Base-by-base conservation (phyloP, 257 asterid genomes). In the Euphrasia confusa region DNA sequence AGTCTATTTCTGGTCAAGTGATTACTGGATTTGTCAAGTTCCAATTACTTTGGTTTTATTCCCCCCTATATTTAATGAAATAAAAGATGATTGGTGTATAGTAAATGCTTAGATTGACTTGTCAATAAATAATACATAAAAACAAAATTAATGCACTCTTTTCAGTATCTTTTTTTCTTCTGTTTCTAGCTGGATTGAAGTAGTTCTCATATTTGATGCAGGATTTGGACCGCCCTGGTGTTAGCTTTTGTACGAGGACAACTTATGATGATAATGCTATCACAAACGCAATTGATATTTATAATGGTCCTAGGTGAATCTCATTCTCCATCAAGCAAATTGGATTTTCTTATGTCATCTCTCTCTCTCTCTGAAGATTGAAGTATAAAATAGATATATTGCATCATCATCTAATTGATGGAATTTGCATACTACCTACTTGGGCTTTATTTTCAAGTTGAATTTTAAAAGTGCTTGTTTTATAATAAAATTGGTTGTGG, bases 181-280 rank as follows among this genome's bases (percentile, higher is more conserved):
- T 60, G 50, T 56, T 56, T 45, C 14, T 68, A 40, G 65, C 63
- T 74, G 35, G 14, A 58, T 15, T 67, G 55, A 55, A 60, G 5
- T 61, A 40, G 53, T 63, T 14, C 55, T 49, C 58, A 28, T 58
- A 28, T 58, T 66, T 75, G 48, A 44, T 74, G 78, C 79, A 84
- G 91, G 71, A 79, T 77, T 75, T 84, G 14, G 81, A 84, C 73
- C 78, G 79, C 15, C 85, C 85, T 37, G 91, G 91, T 70, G 80
- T 84, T 61, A 79, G 76, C 63, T 84, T 76, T 71, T 84, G 91
- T 69, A 72, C 75, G 32, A 79, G 85, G 81, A 84, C 91, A 64
- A 84, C 91, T 54, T 84, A 81, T 74, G 88, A 81, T 65, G 85
- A 80, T 42, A 80, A 80, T 63, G 85, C 85, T 35, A 80, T 80